Evolutionary conservation across 2,329 filamentous ascomycete genomes (phyloP), one percentile per base, ranked within the genome.

Genomic region (Didymosphaeria variabile): DNA sequence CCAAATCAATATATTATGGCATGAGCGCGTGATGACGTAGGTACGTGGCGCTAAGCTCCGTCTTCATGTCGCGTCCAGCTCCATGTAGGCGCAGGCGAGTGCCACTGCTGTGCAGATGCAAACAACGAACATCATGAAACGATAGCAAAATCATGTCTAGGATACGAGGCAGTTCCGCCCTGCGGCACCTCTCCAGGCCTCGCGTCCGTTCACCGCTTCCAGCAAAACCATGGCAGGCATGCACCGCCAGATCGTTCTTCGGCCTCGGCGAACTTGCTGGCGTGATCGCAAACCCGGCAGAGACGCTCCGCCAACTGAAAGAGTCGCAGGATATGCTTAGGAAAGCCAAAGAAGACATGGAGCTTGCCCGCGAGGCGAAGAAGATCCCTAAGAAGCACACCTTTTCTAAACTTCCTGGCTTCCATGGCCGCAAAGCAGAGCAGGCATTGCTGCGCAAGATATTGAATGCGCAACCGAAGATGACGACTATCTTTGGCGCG

Each of bases 341-440:
- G 12, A 50, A 50, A 21, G 47, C 47, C 5, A 50, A 50, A 32
- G 47, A 50, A 29, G 47, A 50, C 47, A 50, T 50, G 17, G 47
- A 50, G 47, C 47, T 50, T 15, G 31, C 26, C 6, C 15, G 31
- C 4, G 47, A 50, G 31, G 47, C 47, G 5, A 50, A 50, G 47
- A 50, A 50, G 47, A 50, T 50, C 10, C 47, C 47, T 19, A 29
- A 29, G 8, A 50, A 50, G 47, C 47, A 50, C 47, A 50, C 47
- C 1, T 50, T 50, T 15, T 50, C 47, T 12, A 50, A 50, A 31
- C 47, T 50, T 10, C 47, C 47, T 21, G 47, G 47, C n/a, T 50
- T 50, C 17, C 31, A 50, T 34, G 47, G 47, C 5, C 29, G 47
- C n/a, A 34, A 50, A 50, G 31, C 47, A 2, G 47, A 50, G 31